These are phyloP conservation scores for Kalaharituber pfeilii DNA, from an alignment of 2,329 filamentous ascomycete species.

Conservation along the genomic window DNA sequence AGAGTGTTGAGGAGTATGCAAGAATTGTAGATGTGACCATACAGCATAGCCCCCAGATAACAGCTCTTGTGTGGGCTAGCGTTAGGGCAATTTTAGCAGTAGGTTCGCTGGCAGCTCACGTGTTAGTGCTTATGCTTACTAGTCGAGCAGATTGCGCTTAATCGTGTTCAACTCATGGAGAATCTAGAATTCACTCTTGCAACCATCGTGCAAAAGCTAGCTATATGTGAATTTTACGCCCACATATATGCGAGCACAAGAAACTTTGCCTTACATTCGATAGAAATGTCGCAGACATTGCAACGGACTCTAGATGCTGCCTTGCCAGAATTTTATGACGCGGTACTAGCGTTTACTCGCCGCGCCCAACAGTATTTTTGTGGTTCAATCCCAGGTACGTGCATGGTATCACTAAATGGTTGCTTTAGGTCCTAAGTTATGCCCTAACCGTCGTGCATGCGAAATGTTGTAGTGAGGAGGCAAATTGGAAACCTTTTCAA, in stretches of 20 bases:
- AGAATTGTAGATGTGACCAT: conserved; percentile 12
- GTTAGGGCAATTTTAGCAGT: conserved; percentile 13
- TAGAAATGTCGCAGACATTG: background rate
- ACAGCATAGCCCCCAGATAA: conserved; percentile 11
- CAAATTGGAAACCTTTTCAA: background rate
- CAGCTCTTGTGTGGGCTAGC: conserved; percentile 11
- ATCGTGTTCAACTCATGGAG: background rate
- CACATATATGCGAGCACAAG: background rate
- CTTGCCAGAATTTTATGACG: background rate
- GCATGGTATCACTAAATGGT: too few relatives aligned
- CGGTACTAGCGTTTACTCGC: background rate
- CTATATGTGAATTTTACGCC: background rate
- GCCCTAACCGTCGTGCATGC: too few relatives aligned
- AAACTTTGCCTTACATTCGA: background rate
- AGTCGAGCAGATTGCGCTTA: background rate
- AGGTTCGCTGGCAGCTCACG: background rate
- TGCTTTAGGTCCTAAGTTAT: too few relatives aligned
- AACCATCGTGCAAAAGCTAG: background rate
- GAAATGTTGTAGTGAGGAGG: background rate
- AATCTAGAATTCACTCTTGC: background rate
- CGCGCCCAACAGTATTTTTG: background rate
- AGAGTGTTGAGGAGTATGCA: conserved; percentile 11
- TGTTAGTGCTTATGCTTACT: background rate
- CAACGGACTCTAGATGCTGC: background rate
- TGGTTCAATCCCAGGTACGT: too few relatives aligned